phyloP scores from a whole-genome alignment of 148 eudicot species.

The Vaccinium darrowii region DNA sequence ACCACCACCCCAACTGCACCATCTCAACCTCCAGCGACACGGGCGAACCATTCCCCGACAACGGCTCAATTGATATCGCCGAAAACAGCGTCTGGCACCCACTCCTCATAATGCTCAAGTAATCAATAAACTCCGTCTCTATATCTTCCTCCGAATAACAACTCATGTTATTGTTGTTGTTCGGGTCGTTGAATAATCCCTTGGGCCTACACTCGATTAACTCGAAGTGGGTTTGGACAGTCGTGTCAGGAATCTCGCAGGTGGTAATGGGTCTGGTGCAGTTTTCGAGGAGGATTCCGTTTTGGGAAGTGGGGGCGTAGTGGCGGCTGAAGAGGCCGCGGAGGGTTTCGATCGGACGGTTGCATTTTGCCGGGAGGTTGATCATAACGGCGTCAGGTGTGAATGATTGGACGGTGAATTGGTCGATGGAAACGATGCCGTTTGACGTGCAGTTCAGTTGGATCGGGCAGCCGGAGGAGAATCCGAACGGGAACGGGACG shows the following conservation, averaged over 20 bases:
- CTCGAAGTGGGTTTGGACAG: conserved; percentile 43
- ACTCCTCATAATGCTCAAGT: conserved; percentile 20
- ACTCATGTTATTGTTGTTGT: not conserved
- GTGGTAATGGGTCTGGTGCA: conserved; percentile 21
- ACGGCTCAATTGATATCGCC: conserved; percentile 28
- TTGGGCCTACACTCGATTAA: conserved; percentile 30
- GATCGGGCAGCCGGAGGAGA: conserved; percentile 47
- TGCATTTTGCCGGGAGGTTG: conserved; percentile 38
- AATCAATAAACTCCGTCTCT: conserved; percentile 25
- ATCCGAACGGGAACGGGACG: conserved; percentile 46
- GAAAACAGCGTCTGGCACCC: conserved; percentile 35
- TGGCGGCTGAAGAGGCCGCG: conserved; percentile 29
- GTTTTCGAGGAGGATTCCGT: conserved; percentile 44
- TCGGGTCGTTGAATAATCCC: not conserved
- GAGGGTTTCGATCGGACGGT: conserved; percentile 35
- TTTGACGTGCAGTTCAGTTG: conserved; percentile 39
- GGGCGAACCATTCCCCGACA: conserved; percentile 17
- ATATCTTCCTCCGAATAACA: conserved; percentile 27
- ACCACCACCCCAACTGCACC: conserved; percentile 53
- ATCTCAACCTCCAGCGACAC: conserved; percentile 45
- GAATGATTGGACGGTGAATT: conserved; percentile 27
- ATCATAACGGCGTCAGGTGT: conserved; percentile 22
- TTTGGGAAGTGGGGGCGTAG: conserved; percentile 39
- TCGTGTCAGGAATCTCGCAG: conserved; percentile 35
- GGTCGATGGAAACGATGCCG: conserved; percentile 21